Base-by-base conservation (phyloP, 257 asterid genomes). In the Nicotiana sylvestris region DNA sequence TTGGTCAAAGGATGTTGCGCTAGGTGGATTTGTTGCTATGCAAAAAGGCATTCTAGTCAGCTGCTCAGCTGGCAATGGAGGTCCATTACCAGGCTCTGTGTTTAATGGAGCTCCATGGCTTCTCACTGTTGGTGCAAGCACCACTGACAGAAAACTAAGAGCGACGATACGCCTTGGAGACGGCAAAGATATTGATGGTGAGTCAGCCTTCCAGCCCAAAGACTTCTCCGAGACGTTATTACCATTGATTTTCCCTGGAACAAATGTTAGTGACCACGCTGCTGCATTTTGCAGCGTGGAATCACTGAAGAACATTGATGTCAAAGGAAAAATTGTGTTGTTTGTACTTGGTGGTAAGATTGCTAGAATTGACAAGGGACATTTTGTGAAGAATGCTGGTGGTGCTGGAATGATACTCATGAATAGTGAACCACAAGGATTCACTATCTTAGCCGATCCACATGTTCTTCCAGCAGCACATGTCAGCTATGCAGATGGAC, bases 71-170 rank as follows among this genome's bases (percentile, higher is more conserved):
- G 85, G 81, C 1, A 89, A 87, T 57, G 62, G 12, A 0, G 89
- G 92, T 0, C 89, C 92, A 0, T 0, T 6, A 3, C n/a, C 5
- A 6, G 9, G 25, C 4, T n/a, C 91, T 2, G n/a, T 82, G 27
- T 56, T 85, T 0, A 87, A 89, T 57, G 89, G 68, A 16, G 89
- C 90, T 15, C 90, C 91, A 0, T 89, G 92, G 91, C 32, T 88
- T 32, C 87, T 89, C 46, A 89, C 89, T 0, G 91, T 85, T 18
- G 92, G 89, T 33, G 87, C 92, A 1, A 83, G 88, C 86, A 83
- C 89, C 2, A 66, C 83, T 3, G 90, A 89, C 6, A 49, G 90
- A n/a, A 56, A 55, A 0, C 27, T 89, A n/a, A 43, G 61, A 2
- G 83, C 78, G 0, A 80, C 81, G 0, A 84, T 58, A 8, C 8